Evolutionary conservation across 2,329 filamentous ascomycete genomes (phyloP).

Genomic region (Aspergillus pseudotamarii): DNA sequence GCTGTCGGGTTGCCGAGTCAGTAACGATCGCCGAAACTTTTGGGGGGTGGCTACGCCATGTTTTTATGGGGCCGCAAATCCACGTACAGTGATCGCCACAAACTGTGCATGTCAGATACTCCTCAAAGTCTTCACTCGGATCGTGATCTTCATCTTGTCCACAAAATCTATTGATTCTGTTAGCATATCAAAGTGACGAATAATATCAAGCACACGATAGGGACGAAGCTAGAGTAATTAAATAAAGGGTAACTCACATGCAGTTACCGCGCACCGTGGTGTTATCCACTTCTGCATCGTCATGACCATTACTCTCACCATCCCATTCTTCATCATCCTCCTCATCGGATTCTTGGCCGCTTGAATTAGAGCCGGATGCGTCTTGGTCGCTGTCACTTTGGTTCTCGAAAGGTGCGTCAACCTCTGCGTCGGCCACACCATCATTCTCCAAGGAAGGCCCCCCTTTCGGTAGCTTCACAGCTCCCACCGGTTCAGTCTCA

Average conservation of each 20-base stretch:
- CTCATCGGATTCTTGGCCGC: constrained; percentile 62
- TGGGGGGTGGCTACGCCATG: constrained; percentile 33
- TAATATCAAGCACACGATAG: not conserved
- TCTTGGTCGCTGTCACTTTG: constrained; percentile 44
- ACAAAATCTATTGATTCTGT: constrained; percentile 68
- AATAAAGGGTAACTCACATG: constrained; percentile 55
- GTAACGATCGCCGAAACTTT: constrained; percentile 26
- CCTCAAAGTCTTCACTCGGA: constrained; percentile 77
- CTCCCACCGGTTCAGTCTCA: constrained; percentile 43
- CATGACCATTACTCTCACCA: constrained; percentile 50
- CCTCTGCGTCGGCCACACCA: constrained; percentile 43
- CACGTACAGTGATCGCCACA: constrained; percentile 83
- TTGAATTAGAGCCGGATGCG: constrained; percentile 40
- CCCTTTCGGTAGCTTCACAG: constrained; percentile 39
- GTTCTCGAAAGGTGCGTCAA: constrained; percentile 47
- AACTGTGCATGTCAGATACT: constrained; percentile 72
- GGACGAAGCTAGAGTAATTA: not conserved
- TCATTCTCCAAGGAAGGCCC: constrained; percentile 35
- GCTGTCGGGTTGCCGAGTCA: constrained; percentile 63
- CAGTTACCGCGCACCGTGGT: constrained; percentile 59
- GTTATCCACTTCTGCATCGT: constrained; percentile 49
- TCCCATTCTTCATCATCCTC: constrained; percentile 50
- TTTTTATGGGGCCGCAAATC: constrained; percentile 27
- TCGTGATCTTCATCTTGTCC: constrained; percentile 80
- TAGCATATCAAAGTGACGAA: constrained; percentile 25